Base-by-base conservation (phyloP, 805 yeast genomes). In the Dipodascus geniculatus region DNA sequence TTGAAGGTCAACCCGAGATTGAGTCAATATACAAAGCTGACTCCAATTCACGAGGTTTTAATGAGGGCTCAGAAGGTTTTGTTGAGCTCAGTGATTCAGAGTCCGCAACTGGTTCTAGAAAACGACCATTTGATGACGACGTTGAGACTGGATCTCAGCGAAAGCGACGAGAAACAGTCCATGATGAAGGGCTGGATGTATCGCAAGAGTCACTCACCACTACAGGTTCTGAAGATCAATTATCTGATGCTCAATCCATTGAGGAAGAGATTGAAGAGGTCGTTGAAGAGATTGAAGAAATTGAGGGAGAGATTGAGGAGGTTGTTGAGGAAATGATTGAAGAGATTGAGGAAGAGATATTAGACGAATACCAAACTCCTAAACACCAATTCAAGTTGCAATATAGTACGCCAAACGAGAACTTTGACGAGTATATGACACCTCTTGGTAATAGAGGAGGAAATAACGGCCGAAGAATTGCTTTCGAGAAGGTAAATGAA, bases 21-120 rank as follows among this genome's bases (percentile, higher is more conserved):
- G n/a, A n/a, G n/a, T n/a, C n/a, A n/a, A n/a, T n/a, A n/a, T n/a
- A n/a, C n/a, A n/a, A n/a, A n/a, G n/a, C n/a, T n/a, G n/a, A n/a
- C n/a, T n/a, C n/a, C n/a, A n/a, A n/a, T n/a, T n/a, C 60, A 42
- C 52, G 55, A 23, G 54, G 56, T 38, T 56, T 58, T n/a, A 48
- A 52, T 22, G 58, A 56, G 22, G 57, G 57, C 52, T 42, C 56
- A 22, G 44, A 19, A 17, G 20, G 9, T 9, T 9, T 42, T 22
- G 20, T 16, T 42, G n/a, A 48, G 11, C 42, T 31, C n/a, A 38
- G 52, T 56, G n/a, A 42, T 42, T 17, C 48, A 42, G 3, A 51
- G 24, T 14, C 16, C 42, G 23, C 35, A 23, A 49, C 11, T 49
- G 28, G 9, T 16, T n/a, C 11, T 3, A 42, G 16, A 42, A 48